Conservation (phyloP, 495 filamentous ascomycete species). For the Viridothelium virens region DNA sequence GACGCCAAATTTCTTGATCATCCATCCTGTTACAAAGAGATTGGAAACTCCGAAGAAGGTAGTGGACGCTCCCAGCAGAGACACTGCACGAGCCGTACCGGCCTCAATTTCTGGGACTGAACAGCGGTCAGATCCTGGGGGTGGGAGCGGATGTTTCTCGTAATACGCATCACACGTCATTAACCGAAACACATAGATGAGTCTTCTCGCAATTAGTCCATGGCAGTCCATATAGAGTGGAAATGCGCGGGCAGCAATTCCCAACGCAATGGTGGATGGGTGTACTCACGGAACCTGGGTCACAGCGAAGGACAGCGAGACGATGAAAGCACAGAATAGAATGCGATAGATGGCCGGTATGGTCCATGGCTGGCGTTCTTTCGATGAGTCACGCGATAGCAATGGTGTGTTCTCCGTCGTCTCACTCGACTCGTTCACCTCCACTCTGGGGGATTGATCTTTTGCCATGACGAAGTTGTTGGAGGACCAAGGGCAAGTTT, state of each 20-base stretch:
- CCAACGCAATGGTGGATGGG: background rate
- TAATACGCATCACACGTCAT: conserved; percentile 56
- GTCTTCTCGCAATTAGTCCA: conserved; percentile 26
- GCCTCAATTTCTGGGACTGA: conserved; percentile 44
- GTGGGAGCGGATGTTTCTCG: conserved; percentile 37
- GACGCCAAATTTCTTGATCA: conserved; percentile 48
- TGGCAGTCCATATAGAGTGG: background rate
- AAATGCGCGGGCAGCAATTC: background rate
- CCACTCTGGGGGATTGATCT: background rate
- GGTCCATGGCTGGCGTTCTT: conserved; percentile 15
- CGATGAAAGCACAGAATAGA: conserved; percentile 46
- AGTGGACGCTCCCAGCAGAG: conserved; percentile 44
- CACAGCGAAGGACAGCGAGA: conserved; percentile 49
- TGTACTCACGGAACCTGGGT: conserved; percentile 49
- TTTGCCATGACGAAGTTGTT: background rate
- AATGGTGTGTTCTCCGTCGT: conserved; percentile 15
- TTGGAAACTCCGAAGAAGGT: conserved; percentile 44
- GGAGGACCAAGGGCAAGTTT: background rate
- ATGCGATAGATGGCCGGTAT: conserved; percentile 26
- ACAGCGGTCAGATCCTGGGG: conserved; percentile 38
- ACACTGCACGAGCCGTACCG: conserved; percentile 46
- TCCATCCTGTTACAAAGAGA: conserved; percentile 51
- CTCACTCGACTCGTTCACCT: background rate
- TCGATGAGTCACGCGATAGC: background rate
- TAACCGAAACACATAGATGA: conserved; percentile 51